Base-by-base conservation (phyloP, 768 basidiomycete genomes). In the Plicaturopsis crispa region DNA sequence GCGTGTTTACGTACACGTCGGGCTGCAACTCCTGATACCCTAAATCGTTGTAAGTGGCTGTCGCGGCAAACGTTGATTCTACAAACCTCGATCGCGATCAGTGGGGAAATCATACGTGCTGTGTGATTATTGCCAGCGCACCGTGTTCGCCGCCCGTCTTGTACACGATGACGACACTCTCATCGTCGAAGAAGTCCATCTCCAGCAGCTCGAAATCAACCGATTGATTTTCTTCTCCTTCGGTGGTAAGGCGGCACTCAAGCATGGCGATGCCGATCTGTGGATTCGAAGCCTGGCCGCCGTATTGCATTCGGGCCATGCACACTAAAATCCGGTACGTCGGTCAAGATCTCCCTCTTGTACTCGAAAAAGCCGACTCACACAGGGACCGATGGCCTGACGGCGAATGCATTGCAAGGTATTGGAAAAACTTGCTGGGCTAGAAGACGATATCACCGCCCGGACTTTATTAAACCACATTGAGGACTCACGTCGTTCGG, bases 111-210 rank as follows among this genome's bases (percentile, higher is more conserved):
- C 42, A 45, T 40, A 42, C 50, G 41, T 39, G 38, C 49, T 36
- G 33, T 48, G 44, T 50, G n/a, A n/a, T n/a, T 45, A 52, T 37
- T 33, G 41, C 41, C 47, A 45, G 61, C 75, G 62, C 55, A 81
- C 81, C 70, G 52, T 66, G 53, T 40, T 53, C 56, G 42, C 59
- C 61, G 40, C 62, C 62, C 53, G 59, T 56, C 56, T 71, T 74
- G 61, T 74, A 81, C 43, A 84, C 70, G 45, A 85, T 63, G 47
- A 85, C 68, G 43, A 86, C 54, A 50, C 57, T 64, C 55, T 78
- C 73, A 48, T 85, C 80, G 63, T 89, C 86, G 57, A 90, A 86
- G 61, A 88, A 88, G 39, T 85, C 80, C 31, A 64, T 70, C 49
- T 80, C 80, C 53, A 86, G 54, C 32, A 85, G 48, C 42, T 78